Base-by-base conservation (phyloP, 495 filamentous ascomycete genomes). In the Thozetella sp. region DNA sequence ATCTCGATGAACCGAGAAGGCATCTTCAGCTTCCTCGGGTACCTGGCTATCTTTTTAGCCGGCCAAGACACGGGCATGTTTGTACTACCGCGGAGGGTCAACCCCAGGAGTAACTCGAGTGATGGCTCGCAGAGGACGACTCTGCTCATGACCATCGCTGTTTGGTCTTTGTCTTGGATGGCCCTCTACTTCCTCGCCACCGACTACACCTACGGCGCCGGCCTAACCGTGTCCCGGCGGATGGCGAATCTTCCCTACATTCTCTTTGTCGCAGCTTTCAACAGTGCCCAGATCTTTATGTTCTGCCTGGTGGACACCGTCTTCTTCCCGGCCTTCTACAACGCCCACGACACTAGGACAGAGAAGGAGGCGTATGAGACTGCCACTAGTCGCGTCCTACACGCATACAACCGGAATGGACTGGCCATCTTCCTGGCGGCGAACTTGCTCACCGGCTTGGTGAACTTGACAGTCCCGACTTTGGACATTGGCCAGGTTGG, bases 211-310 rank as follows among this genome's bases (percentile, higher is more conserved):
- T 85, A 90, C 57, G 93, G 92, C 11, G 78, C 89, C 22, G 86
- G 84, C 3, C 78, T 97, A 22, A 77, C 77, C 2, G 92, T 97
- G 4, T 98, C 95, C 3, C 88, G 95, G 25, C 86, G 95, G 12
- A 75, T 99, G 19, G 95, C 95, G 10, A 98, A 98, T 67, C 85
- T 97, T 55, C 93, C 95, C 0, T 99, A 99, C 67, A 77, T 97
- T 27, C 76, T 97, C 52, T 99, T 94, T 94, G 88, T 96, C 17
- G 78, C 86, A 13, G 88, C 92, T 4, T 98, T 93, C 80, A 99
- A 98, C 71, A 89, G 83, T 55, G 78, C 75, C 6, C 91, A 97
- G 69, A 73, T 99, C 19, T 78, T 90, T 2, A 76, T 88, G 3
- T 97, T 93, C 70, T 92, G 87, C 67, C 65, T 86, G 27, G 81